These are phyloP conservation scores for Termitomyces heimii DNA, from an alignment of 768 basidiomycete genomes.

Conservation along the genomic window DNA sequence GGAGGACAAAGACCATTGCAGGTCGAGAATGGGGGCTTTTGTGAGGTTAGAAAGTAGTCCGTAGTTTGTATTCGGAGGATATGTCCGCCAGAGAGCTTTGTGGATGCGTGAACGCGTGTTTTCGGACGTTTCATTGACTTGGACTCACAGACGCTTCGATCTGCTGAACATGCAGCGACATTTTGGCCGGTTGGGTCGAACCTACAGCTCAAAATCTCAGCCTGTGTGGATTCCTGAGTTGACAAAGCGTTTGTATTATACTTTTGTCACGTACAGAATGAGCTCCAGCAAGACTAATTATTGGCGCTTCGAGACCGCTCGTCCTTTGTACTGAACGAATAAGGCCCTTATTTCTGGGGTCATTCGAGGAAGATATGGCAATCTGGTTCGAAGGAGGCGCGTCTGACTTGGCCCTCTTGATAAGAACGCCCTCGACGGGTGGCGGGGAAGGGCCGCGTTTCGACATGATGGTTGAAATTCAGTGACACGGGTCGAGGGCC, in stretches of 20 bases:
- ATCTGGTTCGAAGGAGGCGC: slow-evolving; percentile 58
- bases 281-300: slow-evolving; percentile 83
- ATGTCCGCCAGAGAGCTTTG: slow-evolving; percentile 85
- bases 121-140: not conserved
- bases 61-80: slow-evolving; percentile 90
- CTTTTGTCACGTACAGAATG: slow-evolving; percentile 57
- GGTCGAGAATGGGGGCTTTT: slow-evolving; percentile 89
- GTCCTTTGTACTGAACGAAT: slow-evolving; percentile 86
- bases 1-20: slow-evolving; percentile 81
- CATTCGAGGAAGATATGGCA: slow-evolving; percentile 67
- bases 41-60: slow-evolving; percentile 76
- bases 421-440: slow-evolving; percentile 44
- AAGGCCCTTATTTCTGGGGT: slow-evolving; percentile 73
- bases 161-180: slow-evolving; percentile 88
- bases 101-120: slow-evolving; percentile 2
- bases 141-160: slow-evolving; percentile 82
- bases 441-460: slow-evolving; percentile 65
- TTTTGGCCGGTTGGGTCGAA: slow-evolving; percentile 94
- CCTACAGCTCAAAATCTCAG: slow-evolving; percentile 85
- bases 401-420: slow-evolving; percentile 56
- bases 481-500: not conserved
- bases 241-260: not conserved
- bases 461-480: slow-evolving; percentile 43
- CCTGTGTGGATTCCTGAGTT: slow-evolving; percentile 32
- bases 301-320: slow-evolving; percentile 90